These are phyloP conservation scores for Trichosanthes cucumerina DNA, from an alignment of 306 rosid genomes.

Conservation along the genomic window DNA sequence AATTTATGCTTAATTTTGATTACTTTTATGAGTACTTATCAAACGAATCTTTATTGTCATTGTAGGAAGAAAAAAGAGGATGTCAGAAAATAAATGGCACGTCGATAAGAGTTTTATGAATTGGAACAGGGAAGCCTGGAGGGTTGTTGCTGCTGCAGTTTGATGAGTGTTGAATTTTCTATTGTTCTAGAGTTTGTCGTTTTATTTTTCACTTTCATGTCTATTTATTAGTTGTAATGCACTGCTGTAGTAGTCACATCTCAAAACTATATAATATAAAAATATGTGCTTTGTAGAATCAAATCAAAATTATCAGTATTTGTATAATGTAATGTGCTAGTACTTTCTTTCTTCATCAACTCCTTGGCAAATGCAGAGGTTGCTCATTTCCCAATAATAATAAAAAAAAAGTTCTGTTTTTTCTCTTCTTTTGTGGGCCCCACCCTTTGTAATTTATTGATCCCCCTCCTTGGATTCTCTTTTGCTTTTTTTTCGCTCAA, in stretches of 20 bases:
- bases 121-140: not conserved
- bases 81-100: slow-evolving; percentile 7
- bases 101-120: not conserved
- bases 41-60: not conserved
- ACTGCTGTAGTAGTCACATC: not conserved
- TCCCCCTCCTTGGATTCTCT: slow-evolving; percentile 5
- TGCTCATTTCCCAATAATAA: not conserved
- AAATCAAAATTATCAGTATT: not conserved
- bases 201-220: not conserved
- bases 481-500: not conserved
- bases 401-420: not conserved
- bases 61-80: not conserved
- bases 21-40: not conserved
- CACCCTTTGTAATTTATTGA: not conserved
- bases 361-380: not conserved
- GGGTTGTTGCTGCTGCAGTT: not conserved
- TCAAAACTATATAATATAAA: not conserved
- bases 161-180: not conserved
- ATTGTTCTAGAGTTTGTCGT: not conserved
- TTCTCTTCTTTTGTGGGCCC: not conserved
- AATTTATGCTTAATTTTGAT: not conserved
- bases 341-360: not conserved
- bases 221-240: slow-evolving; percentile 5
- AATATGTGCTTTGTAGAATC: not conserved
- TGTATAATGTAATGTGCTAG: not conserved